Evolutionary conservation across 2,329 filamentous ascomycete species (phyloP).

Genomic region (Fusarium humuli): DNA sequence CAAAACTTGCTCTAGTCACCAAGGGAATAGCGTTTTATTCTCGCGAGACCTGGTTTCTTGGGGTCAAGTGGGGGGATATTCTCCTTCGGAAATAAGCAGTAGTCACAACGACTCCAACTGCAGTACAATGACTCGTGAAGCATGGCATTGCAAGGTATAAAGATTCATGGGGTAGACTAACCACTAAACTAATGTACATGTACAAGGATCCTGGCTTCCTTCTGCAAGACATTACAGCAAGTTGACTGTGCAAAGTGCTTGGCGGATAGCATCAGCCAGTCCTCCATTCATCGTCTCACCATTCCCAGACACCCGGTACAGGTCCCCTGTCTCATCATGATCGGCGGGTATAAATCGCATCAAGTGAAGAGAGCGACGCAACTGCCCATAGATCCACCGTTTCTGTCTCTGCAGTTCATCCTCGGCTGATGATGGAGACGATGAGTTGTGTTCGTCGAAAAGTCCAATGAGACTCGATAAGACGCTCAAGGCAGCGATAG

Average conservation of each 20-base stretch:
- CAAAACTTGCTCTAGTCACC: not conserved
- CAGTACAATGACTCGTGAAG: not conserved
- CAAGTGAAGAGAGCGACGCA: not conserved
- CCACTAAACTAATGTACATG: not conserved
- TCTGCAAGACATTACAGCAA: not conserved
- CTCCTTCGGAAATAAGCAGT: not conserved
- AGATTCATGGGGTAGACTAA: not conserved
- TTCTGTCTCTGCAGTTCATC: not conserved
- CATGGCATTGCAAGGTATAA: not conserved
- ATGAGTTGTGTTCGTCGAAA: not conserved
- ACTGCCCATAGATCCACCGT: not conserved
- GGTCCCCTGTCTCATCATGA: accelerated
- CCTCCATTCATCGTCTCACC: too few species aligned
- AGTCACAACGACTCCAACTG: not conserved
- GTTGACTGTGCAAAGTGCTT: constrained; percentile 1
- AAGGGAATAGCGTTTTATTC: not conserved
- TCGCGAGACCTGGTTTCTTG: not conserved
- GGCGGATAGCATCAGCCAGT: not conserved
- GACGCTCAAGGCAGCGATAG: constrained; percentile 12
- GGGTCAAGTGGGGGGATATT: not conserved
- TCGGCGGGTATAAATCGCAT: not conserved
- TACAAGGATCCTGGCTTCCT: not conserved
- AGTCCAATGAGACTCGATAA: constrained; percentile 1
- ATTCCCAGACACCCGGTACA: accelerated
- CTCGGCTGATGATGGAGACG: not conserved